phyloP scores from a whole-genome alignment of 352 stramenopile genomes.

The Phytophthora tubulina region DNA sequence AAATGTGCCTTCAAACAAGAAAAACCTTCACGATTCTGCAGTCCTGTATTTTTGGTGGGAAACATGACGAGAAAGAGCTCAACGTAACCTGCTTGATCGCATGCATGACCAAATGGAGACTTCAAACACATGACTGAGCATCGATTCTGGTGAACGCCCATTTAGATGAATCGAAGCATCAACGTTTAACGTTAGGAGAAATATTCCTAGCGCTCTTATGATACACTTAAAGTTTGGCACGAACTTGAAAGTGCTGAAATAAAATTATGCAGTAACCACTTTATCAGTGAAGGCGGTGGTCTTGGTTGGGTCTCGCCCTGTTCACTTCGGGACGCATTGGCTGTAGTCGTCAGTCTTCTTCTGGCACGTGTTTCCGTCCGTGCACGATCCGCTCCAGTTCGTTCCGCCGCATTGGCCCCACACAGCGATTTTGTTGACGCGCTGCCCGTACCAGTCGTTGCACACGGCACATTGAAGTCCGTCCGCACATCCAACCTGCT shows the following conservation, averaged over 20 bases:
- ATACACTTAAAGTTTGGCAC: no score
- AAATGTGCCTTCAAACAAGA: neutral
- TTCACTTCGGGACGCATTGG: slow-evolving; percentile 26
- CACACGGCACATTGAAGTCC: slow-evolving; percentile 35
- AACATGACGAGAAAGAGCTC: slow-evolving; percentile 9
- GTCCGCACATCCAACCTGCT: slow-evolving; percentile 27
- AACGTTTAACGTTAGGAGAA: no score
- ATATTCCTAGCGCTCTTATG: no score
- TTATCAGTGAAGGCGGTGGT: no score
- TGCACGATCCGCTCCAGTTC: slow-evolving; percentile 29
- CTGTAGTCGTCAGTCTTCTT: slow-evolving; percentile 36
- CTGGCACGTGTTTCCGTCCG: slow-evolving; percentile 28
- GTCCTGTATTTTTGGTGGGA: slow-evolving; percentile 27
- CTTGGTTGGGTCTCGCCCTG: neutral
- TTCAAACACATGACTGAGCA: neutral
- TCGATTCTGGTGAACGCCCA: neutral
- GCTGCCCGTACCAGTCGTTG: slow-evolving; percentile 46
- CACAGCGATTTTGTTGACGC: slow-evolving; percentile 29
- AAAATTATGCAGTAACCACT: no score
- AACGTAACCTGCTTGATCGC: slow-evolving; percentile 21
- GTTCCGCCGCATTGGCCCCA: slow-evolving; percentile 33
- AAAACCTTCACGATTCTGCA: neutral
- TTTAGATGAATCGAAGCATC: neutral
- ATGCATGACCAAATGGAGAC: neutral
- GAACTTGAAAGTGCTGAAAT: no score